Conservation (phyloP, 208 protist species). For the Leishmania guyanensis region DNA sequence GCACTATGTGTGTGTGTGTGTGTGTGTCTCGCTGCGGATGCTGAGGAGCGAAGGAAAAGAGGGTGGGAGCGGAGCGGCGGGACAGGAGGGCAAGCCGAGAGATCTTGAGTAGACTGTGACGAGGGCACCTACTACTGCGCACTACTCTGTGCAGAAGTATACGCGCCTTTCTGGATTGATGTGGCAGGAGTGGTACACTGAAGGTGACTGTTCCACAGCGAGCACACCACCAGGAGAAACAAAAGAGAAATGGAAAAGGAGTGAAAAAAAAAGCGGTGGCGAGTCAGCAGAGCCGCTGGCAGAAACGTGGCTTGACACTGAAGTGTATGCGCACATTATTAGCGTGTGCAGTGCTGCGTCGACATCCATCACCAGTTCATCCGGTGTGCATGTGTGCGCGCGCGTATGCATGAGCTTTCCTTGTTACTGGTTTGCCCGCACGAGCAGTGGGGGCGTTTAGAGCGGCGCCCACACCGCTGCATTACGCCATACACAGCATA, state of each 20-base stretch:
- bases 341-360: neutral
- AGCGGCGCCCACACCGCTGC: neutral
- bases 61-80: neutral
- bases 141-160: neutral
- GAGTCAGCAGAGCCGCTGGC: neutral
- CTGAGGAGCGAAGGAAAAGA: neutral
- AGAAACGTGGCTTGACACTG: neutral
- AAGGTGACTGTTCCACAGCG: neutral
- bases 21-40: neutral
- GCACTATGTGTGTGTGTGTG: constrained; percentile 9
- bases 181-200: neutral
- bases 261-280: neutral
- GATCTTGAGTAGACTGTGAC: neutral
- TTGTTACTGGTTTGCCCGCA: neutral
- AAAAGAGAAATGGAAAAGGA: constrained; percentile 13
- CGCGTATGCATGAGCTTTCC: too few relatives aligned
- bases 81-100: neutral
- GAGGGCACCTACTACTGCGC: neutral
- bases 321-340: neutral
- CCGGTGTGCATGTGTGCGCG: neutral
- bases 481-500: neutral
- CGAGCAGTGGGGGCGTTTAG: neutral
- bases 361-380: neutral
- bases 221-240: neutral
- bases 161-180: neutral